Conservation (phyloP, 2,329 filamentous ascomycete genomes). For the Lecanoromycetidae sp. region DNA sequence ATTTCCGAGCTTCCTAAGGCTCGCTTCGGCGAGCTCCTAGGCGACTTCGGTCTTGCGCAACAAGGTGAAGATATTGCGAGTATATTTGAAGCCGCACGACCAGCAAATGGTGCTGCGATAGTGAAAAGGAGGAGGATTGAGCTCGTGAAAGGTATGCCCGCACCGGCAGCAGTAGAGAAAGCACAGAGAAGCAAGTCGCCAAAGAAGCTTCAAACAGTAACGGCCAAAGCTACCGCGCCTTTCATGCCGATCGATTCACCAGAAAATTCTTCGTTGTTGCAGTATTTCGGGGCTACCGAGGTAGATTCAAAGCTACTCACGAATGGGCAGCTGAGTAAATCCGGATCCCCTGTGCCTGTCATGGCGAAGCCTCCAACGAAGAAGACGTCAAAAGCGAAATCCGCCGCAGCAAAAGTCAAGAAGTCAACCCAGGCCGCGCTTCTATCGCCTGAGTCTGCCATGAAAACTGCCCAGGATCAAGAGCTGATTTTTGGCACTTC, state of each 20-base stretch:
- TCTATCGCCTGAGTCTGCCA: constrained; percentile 56
- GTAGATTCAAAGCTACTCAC: neutral
- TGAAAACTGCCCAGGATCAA: constrained; percentile 54
- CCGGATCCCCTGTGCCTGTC: neutral
- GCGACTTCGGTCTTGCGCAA: constrained; percentile 3
- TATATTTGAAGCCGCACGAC: neutral
- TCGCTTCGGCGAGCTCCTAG: constrained; percentile 9
- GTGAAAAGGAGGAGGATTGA: constrained; percentile 20
- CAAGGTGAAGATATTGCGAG: neutral
- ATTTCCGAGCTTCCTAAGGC: neutral
- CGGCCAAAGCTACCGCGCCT: constrained; percentile 60
- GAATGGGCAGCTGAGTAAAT: neutral
- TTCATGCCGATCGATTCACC: constrained; percentile 39
- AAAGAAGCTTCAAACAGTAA: constrained; percentile 64
- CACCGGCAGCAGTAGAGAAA: constrained; percentile 15
- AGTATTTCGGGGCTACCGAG: constrained; percentile 31
- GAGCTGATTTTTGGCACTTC: constrained; percentile 78
- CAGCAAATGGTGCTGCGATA: constrained; percentile 2
- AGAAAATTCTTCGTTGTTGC: constrained; percentile 30
- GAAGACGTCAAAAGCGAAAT: neutral
- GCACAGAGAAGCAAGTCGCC: constrained; percentile 39
- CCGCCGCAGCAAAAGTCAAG: constrained; percentile 26
- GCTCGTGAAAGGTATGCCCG: constrained; percentile 20
- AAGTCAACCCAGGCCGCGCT: constrained; percentile 40
- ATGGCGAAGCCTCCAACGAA: neutral